phyloP scores from a whole-genome alignment of 352 stramenopile genomes.

The Phytophthora capsici region DNA sequence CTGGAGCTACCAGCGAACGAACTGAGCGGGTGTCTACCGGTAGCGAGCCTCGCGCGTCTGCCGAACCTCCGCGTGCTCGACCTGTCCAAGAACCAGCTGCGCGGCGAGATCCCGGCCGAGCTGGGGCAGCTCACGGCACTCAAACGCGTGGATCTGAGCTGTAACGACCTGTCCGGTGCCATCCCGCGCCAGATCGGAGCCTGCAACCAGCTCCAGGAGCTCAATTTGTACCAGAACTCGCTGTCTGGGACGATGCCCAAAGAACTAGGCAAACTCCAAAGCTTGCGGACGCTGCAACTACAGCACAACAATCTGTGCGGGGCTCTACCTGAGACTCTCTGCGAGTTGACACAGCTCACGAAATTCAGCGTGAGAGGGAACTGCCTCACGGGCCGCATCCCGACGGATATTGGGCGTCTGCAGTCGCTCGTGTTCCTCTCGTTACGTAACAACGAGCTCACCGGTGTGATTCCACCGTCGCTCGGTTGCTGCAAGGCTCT shows the following conservation, averaged over 20 bases:
- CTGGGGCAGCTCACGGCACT: constrained; percentile 64
- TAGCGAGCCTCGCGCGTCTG: constrained; percentile 55
- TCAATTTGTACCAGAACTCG: constrained; percentile 84
- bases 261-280: constrained; percentile 60
- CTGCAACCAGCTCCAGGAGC: constrained; percentile 72
- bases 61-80: constrained; percentile 75
- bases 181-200: constrained; percentile 54
- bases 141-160: constrained; percentile 77
- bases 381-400: constrained; percentile 72
- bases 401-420: constrained; percentile 65
- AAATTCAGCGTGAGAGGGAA: constrained; percentile 85
- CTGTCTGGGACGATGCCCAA: constrained; percentile 63
- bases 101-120: constrained; percentile 63
- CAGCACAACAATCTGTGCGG: constrained; percentile 86
- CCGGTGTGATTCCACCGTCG: constrained; percentile 65
- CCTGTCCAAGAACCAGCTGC: constrained; percentile 83
- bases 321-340: constrained; percentile 56
- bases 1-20: constrained; percentile 79
- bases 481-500: constrained; percentile 77
- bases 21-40: constrained; percentile 44
- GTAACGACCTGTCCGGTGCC: constrained; percentile 70
- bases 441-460: constrained; percentile 85
- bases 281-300: constrained; percentile 76
- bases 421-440: constrained; percentile 83
- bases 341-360: constrained; percentile 58